Conservation (phyloP, 1,284 basidiomycete genomes). For the Irpex sp. region DNA sequence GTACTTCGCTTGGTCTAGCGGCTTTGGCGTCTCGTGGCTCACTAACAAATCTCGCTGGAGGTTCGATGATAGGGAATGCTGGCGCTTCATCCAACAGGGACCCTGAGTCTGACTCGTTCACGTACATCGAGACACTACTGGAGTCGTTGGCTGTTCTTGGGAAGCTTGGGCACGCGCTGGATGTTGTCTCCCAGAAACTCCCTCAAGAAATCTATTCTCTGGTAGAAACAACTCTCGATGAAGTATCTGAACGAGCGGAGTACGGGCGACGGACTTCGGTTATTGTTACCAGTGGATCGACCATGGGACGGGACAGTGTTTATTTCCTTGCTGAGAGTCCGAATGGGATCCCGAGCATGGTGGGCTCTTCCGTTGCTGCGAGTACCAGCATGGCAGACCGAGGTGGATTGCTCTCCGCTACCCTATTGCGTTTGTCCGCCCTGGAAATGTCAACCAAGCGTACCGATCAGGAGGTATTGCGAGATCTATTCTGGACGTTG, state of each 20-base stretch:
- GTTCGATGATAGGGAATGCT: constrained; percentile 19
- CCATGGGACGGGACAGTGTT: constrained; percentile 23
- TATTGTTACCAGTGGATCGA: constrained; percentile 22
- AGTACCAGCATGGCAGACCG: constrained; percentile 13
- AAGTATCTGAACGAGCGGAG: constrained; percentile 86
- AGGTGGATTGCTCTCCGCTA: constrained; percentile 35
- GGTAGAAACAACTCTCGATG: constrained; percentile 85
- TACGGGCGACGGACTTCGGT: constrained; percentile 58
- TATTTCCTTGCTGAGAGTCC: constrained; percentile 43
- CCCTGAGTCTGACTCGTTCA: constrained; percentile 91
- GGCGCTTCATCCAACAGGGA: constrained; percentile 38
- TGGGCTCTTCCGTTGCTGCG: constrained; percentile 17
- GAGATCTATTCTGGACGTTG: constrained; percentile 96
- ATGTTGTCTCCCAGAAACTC: constrained; percentile 82
- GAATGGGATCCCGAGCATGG: constrained; percentile 11
- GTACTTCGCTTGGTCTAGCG: constrained; percentile 21
- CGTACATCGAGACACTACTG: constrained; percentile 91
- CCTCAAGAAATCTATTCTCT: constrained; percentile 83
- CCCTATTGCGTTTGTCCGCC: constrained; percentile 66
- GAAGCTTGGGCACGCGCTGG: constrained; percentile 82
- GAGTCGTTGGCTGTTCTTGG: constrained; percentile 92
- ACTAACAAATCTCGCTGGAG: constrained; percentile 19
- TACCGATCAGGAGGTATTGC: constrained; percentile 80
- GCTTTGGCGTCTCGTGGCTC: constrained; percentile 25
- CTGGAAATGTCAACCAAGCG: constrained; percentile 75